Percentiles rank a stretch among this genome's conserved stretches.
Conservation (phyloP, 2,329 filamentous ascomycete species). For the Graphilbum ipis-grandicollis region DNA sequence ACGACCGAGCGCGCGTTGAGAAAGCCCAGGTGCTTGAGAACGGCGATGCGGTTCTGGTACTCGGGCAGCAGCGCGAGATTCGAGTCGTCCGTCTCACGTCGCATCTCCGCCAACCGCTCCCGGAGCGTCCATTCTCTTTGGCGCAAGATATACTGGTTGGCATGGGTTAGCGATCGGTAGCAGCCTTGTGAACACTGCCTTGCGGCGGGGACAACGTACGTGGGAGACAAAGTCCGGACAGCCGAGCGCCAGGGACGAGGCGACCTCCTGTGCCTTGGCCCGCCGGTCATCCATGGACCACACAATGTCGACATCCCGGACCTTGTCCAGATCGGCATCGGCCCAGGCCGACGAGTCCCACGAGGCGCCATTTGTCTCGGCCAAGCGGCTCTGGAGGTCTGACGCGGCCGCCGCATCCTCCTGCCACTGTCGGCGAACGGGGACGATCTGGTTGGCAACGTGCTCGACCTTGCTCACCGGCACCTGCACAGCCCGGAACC, state of each 20-base stretch:
- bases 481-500: constrained; percentile 50
- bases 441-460: constrained; percentile 48
- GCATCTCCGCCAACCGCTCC: constrained; percentile 76
- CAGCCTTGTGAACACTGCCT: too few relatives aligned
- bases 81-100: constrained; percentile 83
- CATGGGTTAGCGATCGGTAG: too few relatives aligned
- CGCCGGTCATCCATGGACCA: constrained; percentile 60
- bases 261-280: constrained; percentile 41
- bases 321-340: constrained; percentile 64
- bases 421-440: neutral
- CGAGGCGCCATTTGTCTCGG: constrained; percentile 32
- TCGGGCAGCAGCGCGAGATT: constrained; percentile 91
- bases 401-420: too few relatives aligned
- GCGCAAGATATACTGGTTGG: constrained; percentile 71
- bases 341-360: constrained; percentile 67
- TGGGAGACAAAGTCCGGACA: constrained; percentile 79
- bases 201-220: too few relatives aligned
- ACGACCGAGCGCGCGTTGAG: constrained; percentile 78
- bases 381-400: constrained; percentile 37
- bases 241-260: constrained; percentile 44
- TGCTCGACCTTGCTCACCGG: constrained; percentile 68
- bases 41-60: constrained; percentile 86
- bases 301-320: constrained; percentile 68
- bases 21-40: constrained; percentile 82
- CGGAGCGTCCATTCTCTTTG: constrained; percentile 95